Base-by-base conservation (phyloP, 148 eudicot species). In the Euryodendron excelsum region DNA sequence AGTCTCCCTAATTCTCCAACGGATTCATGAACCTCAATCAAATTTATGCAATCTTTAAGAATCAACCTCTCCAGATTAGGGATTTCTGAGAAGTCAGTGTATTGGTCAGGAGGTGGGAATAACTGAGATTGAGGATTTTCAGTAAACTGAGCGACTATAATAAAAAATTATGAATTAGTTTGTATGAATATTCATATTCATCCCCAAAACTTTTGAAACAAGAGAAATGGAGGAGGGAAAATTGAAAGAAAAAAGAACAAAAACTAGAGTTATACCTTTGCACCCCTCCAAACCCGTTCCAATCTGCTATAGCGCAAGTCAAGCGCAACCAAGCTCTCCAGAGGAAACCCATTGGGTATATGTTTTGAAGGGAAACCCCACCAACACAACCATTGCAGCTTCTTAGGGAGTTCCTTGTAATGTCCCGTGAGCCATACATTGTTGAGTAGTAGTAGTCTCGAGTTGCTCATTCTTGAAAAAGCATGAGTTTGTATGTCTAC, bases 81-180 rank as follows among this genome's bases (percentile, higher is more conserved):
- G 47, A 72, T 9, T 3, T 37, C 31, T 28, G 77, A 67, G 36
- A 77, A 77, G 50, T 77, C 66, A 21, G 76, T 1, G 73, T 21
- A 14, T 44, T 37, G 20, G 20, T 4, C 15, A 81, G 36, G 41
- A 23, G 27, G 25, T 13, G 1, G 44, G 70, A 79, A 23, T 31
- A 20, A 50, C 81, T 79, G 18, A 79, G 81, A 79, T 72, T 37
- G 23, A 79, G 77, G 21, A 72, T 41, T 73, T 79, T 62, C 72
- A 79, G 47, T 4, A n/a, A 72, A 12, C 20, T 8, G 6, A 72
- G 77, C 25, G 23, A 44, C 81, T 79, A 55, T 65, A 1, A 62
- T 21, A 41, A 14, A 63, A 0, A 20, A 53, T n/a, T n/a, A 13
- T 13, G 12, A 6, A 52, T 41, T 41, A 41, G 8, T 4, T 41